These are phyloP conservation scores for Neonectria sp. DNA, from an alignment of 2,329 filamentous ascomycete genomes.

Conservation along the genomic window DNA sequence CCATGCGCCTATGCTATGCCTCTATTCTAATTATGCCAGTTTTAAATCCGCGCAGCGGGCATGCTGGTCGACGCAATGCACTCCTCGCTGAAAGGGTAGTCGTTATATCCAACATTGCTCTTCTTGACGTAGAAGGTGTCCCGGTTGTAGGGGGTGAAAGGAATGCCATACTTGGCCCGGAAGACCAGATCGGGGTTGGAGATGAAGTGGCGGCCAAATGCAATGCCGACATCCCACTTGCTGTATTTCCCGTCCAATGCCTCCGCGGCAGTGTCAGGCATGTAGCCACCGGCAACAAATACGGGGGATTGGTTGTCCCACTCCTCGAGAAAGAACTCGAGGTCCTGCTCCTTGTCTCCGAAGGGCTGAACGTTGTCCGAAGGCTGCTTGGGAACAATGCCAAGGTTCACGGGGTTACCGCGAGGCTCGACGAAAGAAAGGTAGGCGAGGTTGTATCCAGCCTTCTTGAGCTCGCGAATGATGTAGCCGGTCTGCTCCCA, in stretches of 20 bases:
- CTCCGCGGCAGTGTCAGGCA: conserved; percentile 40
- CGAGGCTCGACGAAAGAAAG: conserved; percentile 56
- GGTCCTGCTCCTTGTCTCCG: conserved; percentile 50
- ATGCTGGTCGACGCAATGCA: conserved; percentile 7
- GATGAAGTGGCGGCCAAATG: conserved; percentile 54
- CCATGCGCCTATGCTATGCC: not conserved
- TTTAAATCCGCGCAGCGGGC: conserved; percentile 12
- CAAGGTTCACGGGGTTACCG: conserved; percentile 54
- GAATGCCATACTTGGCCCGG: conserved; percentile 55
- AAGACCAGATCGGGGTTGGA: conserved; percentile 56
- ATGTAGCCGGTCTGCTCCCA: conserved; percentile 50
- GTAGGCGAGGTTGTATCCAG: conserved; percentile 51
- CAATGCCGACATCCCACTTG: conserved; percentile 47
- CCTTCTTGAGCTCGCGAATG: conserved; percentile 44
- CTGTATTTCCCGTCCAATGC: conserved; percentile 45
- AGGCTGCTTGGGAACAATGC: conserved; percentile 32
- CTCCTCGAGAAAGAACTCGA: conserved; percentile 51
- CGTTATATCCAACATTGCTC: conserved; percentile 47
- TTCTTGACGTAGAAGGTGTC: conserved; percentile 56
- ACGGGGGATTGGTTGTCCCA: conserved; percentile 53
- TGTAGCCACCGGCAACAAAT: conserved; percentile 51
- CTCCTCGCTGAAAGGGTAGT: conserved; percentile 48
- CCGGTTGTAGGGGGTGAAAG: conserved; percentile 56
- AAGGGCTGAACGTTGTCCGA: conserved; percentile 27
- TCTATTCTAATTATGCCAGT: not conserved